These are phyloP conservation scores for Fusarium xylarioides DNA, from an alignment of 2,329 filamentous ascomycete genomes.

Conservation along the genomic window DNA sequence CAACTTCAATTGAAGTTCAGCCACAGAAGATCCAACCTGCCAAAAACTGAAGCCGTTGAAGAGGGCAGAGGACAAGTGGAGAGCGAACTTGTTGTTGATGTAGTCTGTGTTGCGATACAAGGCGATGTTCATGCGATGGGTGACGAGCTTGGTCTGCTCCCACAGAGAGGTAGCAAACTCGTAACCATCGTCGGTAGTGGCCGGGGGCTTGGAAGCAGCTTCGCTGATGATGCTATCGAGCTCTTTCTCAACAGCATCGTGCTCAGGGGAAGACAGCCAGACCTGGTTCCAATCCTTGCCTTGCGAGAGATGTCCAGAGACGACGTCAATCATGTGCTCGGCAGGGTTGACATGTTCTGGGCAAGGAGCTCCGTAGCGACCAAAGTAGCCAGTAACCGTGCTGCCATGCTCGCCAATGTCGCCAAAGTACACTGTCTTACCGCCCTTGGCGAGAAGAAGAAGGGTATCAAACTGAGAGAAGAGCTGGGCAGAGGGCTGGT, in stretches of 20 bases:
- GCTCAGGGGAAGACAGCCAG: slow-evolving; percentile 72
- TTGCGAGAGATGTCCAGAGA: slow-evolving; percentile 59
- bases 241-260: slow-evolving; percentile 64
- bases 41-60: slow-evolving; percentile 72
- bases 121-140: slow-evolving; percentile 67
- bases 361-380: slow-evolving; percentile 70
- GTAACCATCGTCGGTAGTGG: slow-evolving; percentile 60
- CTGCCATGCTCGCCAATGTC: slow-evolving; percentile 67
- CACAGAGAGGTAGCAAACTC: slow-evolving; percentile 77
- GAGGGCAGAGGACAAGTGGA: slow-evolving; percentile 64
- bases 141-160: slow-evolving; percentile 71
- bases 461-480: slow-evolving; percentile 74
- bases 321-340: slow-evolving; percentile 76
- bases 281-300: slow-evolving; percentile 72
- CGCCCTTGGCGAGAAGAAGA: slow-evolving; percentile 70
- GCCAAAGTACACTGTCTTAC: slow-evolving; percentile 73
- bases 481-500: slow-evolving; percentile 73
- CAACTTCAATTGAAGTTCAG: slow-evolving; percentile 62
- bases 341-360: slow-evolving; percentile 73
- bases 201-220: slow-evolving; percentile 57
- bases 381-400: slow-evolving; percentile 71
- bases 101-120: slow-evolving; percentile 75
- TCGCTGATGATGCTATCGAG: slow-evolving; percentile 70
- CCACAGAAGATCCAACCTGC: slow-evolving; percentile 62
- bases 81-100: slow-evolving; percentile 68